Evolutionary conservation across 1,284 basidiomycete genomes (phyloP).

Genomic region (Cutaneotrichosporon sp.): DNA sequence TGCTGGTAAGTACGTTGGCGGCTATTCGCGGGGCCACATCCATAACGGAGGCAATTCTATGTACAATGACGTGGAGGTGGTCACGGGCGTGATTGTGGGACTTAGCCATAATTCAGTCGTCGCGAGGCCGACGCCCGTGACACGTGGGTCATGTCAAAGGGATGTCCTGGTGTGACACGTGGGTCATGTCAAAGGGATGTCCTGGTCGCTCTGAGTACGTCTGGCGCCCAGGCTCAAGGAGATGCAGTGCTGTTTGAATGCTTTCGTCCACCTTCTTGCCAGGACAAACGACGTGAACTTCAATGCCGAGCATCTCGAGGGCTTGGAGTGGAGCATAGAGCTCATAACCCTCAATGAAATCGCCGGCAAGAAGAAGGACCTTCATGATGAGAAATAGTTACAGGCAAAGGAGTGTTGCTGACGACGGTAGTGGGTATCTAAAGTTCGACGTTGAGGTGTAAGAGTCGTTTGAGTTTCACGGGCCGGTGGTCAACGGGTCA

Average conservation of each 20-base stretch:
- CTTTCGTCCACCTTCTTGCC: slow-evolving; percentile 15
- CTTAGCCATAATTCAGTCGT: too few relatives aligned
- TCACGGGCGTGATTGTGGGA: too few relatives aligned
- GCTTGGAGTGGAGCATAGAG: slow-evolving; percentile 21
- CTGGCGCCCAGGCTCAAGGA: slow-evolving; percentile 20
- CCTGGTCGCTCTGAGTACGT: slow-evolving; percentile 20
- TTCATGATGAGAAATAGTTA: neutral
- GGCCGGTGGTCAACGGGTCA: too few relatives aligned
- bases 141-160: slow-evolving; percentile 16
- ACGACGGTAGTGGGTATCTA: too few relatives aligned
- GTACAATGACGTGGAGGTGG: too few relatives aligned
- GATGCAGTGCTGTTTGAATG: slow-evolving; percentile 18
- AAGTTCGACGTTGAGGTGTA: too few relatives aligned
- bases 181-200: slow-evolving; percentile 17
- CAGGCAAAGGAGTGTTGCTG: too few relatives aligned
- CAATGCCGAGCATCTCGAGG: slow-evolving; percentile 20
- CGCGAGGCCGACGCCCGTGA: too few relatives aligned
- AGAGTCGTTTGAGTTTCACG: too few relatives aligned
- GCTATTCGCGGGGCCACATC: too few relatives aligned
- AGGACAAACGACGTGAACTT: slow-evolving; percentile 19
- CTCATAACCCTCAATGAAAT: slow-evolving; percentile 23
- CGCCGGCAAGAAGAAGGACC: slow-evolving; percentile 19
- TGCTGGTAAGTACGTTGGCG: too few relatives aligned
- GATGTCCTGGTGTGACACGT: slow-evolving; percentile 20
- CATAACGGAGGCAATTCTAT: too few relatives aligned